phyloP scores from a whole-genome alignment of 1,139 yeast species.

The Pichia sp. region DNA sequence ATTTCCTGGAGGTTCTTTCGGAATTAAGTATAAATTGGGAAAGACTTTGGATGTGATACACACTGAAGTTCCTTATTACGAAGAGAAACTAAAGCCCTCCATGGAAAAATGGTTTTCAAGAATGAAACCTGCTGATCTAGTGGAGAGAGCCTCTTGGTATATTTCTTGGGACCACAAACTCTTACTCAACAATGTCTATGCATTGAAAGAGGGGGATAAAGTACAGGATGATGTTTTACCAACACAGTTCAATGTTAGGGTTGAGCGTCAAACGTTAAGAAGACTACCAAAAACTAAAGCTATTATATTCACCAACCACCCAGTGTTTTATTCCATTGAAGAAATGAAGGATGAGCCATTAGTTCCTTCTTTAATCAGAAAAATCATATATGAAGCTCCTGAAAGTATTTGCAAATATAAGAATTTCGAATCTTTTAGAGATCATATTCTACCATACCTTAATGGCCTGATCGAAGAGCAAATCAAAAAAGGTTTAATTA shows the following conservation, averaged over 20 bases:
- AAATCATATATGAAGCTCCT: slow-evolving; percentile 64
- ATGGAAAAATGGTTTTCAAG: slow-evolving; percentile 74
- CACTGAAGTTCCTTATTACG: slow-evolving; percentile 67
- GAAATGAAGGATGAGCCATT: slow-evolving; percentile 78
- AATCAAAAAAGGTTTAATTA: slow-evolving; percentile 51
- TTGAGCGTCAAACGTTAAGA: slow-evolving; percentile 54
- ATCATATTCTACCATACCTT: slow-evolving; percentile 55
- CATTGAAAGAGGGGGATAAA: slow-evolving; percentile 39
- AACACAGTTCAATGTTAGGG: slow-evolving; percentile 48
- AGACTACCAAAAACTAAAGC: slow-evolving; percentile 49
- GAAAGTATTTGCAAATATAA: slow-evolving; percentile 62
- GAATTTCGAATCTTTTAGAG: slow-evolving; percentile 53
- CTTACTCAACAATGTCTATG: slow-evolving; percentile 52
- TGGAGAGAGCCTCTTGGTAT: slow-evolving; percentile 75
- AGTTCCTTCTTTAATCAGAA: slow-evolving; percentile 61
- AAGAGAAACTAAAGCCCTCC: slow-evolving; percentile 58
- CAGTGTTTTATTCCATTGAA: slow-evolving; percentile 62
- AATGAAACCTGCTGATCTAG: slow-evolving; percentile 56
- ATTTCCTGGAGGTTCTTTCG: slow-evolving; percentile 74
- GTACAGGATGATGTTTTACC: slow-evolving; percentile 34
- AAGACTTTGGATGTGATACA: slow-evolving; percentile 61
- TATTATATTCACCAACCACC: slow-evolving; percentile 58
- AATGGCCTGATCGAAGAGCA: slow-evolving; percentile 57
- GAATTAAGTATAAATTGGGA: slow-evolving; percentile 57
- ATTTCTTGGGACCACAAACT: slow-evolving; percentile 68